Base-by-base conservation (phyloP, 2,329 filamentous ascomycete species). In the Chalara sp. region DNA sequence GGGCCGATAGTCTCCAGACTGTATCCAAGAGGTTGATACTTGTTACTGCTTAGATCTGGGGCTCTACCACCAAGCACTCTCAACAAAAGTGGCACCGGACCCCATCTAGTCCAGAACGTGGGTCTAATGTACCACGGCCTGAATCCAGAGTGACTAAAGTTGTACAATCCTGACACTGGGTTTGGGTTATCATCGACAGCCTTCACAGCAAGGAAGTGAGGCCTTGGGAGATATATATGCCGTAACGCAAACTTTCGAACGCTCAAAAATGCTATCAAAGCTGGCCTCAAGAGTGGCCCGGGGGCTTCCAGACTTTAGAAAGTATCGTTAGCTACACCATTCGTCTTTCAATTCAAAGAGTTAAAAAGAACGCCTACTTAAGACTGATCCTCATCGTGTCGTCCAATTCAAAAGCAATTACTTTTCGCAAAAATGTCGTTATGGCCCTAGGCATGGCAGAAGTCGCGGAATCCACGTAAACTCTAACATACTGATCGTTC, bases 401-500 rank as follows among this genome's bases (percentile, higher is more conserved):
- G 44, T 55, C 54, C 45, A 56, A 42, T 29, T 55, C 53, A 50
- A 28, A 42, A 13, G 31, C 53, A 30, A 56, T 10, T 8, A 46
- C 32, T 47, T 56, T 53, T 40, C 53, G 31, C 32, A 55, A 21
- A 30, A 51, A 31, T 2, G 7, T 48, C 33, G 43, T 52, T 12
- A 53, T 12, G 30, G 45, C n/a, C 32, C 44, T 31, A 33, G 51
- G 48, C 52, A 56, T 53, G 59, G 21, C 47, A 45, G 11, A 56
- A 57, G 6, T 58, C 58, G 12, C 57, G 49, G 65, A 68, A 52
- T 67, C 68, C 32, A 64, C 70, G 62, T 69, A 73, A 4, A 72
- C 70, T 31, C 68, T 65, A 28, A 72, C 70, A 49, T 72, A 73
- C 52, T 72, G 66, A 53, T 73, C 58, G 29, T 58, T 57, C 21